Evolutionary conservation across 108 stramenopile species (phyloP).

Genomic region (Cylindrotheca closterium): DNA sequence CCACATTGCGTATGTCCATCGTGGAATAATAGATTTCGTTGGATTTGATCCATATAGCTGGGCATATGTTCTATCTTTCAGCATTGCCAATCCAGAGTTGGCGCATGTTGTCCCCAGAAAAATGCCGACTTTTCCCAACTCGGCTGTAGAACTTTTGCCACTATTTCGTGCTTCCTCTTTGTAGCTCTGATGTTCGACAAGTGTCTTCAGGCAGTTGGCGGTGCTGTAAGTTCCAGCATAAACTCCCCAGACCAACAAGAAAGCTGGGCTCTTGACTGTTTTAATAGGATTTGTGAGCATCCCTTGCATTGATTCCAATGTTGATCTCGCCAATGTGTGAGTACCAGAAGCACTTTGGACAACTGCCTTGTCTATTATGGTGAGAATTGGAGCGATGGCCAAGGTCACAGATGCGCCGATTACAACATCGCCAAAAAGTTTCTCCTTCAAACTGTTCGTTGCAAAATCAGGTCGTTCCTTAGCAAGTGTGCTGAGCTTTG

Average conservation of each 20-base stretch:
- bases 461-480: neutral
- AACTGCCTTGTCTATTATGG: slow-evolving; percentile 64
- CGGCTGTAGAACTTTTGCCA: neutral
- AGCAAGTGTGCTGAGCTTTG: neutral
- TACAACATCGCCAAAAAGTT: slow-evolving; percentile 47
- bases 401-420: slow-evolving; percentile 44
- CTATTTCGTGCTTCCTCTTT: neutral
- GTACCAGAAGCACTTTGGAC: slow-evolving; percentile 45
- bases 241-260: slow-evolving; percentile 67
- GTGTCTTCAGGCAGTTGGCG: slow-evolving; percentile 50
- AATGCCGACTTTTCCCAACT: slow-evolving; percentile 15
- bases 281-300: slow-evolving; percentile 35
- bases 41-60: slow-evolving; percentile 34
- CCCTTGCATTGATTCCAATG: slow-evolving; percentile 3
- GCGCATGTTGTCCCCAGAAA: slow-evolving; percentile 52
- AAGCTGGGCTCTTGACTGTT: slow-evolving; percentile 51
- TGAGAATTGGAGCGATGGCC: slow-evolving; percentile 45
- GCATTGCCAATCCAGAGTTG: slow-evolving; percentile 44
- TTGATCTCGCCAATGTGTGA: slow-evolving; percentile 25
- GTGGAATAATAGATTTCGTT: slow-evolving; percentile 19
- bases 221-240: slow-evolving; percentile 58
- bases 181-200: slow-evolving; percentile 39
- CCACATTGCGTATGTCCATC: slow-evolving; percentile 47
- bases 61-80: slow-evolving; percentile 58
- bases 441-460: slow-evolving; percentile 12